Evolutionary conservation across 768 basidiomycete genomes (phyloP).

Genomic region (Mycena vulgaris): DNA sequence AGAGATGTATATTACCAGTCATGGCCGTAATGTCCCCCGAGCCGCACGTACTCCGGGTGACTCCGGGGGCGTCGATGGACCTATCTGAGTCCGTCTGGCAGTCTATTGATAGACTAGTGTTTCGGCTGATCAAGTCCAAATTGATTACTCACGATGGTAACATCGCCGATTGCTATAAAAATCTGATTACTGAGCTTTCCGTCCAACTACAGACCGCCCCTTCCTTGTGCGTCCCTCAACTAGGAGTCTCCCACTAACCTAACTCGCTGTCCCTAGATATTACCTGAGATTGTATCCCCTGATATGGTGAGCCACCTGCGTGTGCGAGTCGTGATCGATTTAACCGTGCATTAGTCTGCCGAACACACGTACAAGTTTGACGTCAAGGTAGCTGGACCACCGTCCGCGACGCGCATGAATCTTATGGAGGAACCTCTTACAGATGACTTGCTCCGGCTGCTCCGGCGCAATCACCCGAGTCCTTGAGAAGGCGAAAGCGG

Average conservation of each 20-base stretch:
- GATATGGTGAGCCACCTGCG: slow-evolving; percentile 16
- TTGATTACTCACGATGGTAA: not conserved
- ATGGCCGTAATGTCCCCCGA: slow-evolving; percentile 10
- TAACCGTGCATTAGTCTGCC: not conserved
- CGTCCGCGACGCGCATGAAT: not conserved
- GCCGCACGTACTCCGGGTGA: not conserved
- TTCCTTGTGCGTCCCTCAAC: not conserved
- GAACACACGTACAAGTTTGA: slow-evolving; percentile 82
- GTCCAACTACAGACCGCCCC: not conserved
- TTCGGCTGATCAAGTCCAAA: not conserved
- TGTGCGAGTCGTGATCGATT: not conserved
- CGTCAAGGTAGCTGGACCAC: slow-evolving; percentile 73
- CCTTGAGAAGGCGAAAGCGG: slow-evolving; percentile 72
- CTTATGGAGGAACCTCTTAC: not conserved
- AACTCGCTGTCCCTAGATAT: not conserved
- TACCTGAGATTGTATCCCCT: not conserved
- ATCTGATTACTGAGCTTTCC: not conserved
- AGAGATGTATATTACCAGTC: slow-evolving; percentile 23
- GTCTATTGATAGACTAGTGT: too few relatives aligned
- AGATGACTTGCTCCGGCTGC: slow-evolving; percentile 94
- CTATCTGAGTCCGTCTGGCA: too few relatives aligned
- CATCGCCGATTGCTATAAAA: slow-evolving; percentile 8
- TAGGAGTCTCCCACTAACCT: not conserved
- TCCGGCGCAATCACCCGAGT: slow-evolving; percentile 86
- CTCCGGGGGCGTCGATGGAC: too few relatives aligned